Evolutionary conservation across 1,284 basidiomycete species (phyloP).

Genomic region (Ganoderma lucidum): DNA sequence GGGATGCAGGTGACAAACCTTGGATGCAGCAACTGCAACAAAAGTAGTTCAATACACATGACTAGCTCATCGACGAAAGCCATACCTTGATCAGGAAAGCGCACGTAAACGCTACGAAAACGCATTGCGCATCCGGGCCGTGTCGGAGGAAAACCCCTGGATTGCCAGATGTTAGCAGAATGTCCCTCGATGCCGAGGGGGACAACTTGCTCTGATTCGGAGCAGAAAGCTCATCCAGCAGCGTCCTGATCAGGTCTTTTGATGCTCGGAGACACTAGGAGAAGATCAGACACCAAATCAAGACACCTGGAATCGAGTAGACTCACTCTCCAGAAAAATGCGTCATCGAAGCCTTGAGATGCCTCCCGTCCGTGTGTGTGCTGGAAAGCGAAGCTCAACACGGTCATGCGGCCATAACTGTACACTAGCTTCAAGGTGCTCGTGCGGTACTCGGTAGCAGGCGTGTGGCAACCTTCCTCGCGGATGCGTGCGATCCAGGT

Average conservation of each 20-base stretch:
- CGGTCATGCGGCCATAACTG: slow-evolving; percentile 73
- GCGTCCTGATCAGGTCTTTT: slow-evolving; percentile 68
- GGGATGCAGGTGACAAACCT: slow-evolving; percentile 70
- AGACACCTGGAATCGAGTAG: background rate
- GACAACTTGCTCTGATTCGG: slow-evolving; percentile 59
- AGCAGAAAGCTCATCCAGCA: slow-evolving; percentile 66
- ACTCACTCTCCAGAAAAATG: slow-evolving; percentile 71
- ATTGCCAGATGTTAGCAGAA: slow-evolving; percentile 4
- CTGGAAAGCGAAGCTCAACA: slow-evolving; percentile 80
- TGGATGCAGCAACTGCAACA: slow-evolving; percentile 71
- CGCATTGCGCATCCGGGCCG: slow-evolving; percentile 83
- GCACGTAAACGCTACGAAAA: slow-evolving; percentile 87
- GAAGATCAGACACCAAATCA: slow-evolving; percentile 8
- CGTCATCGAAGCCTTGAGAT: slow-evolving; percentile 58
- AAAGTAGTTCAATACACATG: background rate
- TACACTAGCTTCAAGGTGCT: slow-evolving; percentile 70
- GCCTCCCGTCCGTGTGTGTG: slow-evolving; percentile 69
- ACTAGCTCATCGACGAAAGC: background rate
- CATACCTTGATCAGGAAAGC: slow-evolving; percentile 80
- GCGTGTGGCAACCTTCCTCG: slow-evolving; percentile 58
- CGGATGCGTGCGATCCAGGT: slow-evolving; percentile 61
- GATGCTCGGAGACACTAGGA: slow-evolving; percentile 66
- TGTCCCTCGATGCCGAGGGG: slow-evolving; percentile 6
- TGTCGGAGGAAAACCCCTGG: slow-evolving; percentile 71
- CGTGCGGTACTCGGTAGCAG: slow-evolving; percentile 65